Percentiles rank a stretch among this genome's conserved stretches.
Conservation (phyloP, 164 flowering plant genomes). For the Santalum album region DNA sequence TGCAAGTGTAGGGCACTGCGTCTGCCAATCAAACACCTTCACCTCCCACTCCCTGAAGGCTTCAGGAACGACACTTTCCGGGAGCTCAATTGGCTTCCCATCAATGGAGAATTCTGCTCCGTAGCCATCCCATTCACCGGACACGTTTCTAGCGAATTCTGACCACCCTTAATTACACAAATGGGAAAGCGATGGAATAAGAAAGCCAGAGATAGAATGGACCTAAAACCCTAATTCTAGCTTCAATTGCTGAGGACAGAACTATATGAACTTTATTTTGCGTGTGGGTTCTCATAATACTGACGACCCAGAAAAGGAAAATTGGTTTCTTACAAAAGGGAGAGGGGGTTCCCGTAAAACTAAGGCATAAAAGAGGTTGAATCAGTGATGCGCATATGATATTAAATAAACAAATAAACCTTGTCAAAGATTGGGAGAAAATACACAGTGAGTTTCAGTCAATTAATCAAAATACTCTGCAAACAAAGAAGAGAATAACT, state of each 20-base stretch:
- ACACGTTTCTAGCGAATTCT: conserved; percentile 62
- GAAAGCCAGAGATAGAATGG: neutral
- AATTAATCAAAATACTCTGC: neutral
- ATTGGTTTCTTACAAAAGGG: neutral
- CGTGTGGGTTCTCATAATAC: neutral
- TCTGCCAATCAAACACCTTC: conserved; percentile 92
- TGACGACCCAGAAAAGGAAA: neutral
- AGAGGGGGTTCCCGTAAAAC: neutral
- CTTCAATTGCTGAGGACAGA: neutral
- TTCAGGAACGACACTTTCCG: conserved; percentile 80
- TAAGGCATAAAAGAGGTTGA: neutral
- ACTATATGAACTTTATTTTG: neutral
- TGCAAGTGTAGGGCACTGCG: conserved; percentile 91
- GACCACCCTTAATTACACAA: conserved; percentile 43
- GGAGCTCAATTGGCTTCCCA: conserved; percentile 77
- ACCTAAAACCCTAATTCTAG: neutral
- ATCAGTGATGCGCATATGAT: neutral
- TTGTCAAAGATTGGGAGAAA: neutral
- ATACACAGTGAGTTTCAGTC: neutral
- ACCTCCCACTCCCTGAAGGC: conserved; percentile 97
- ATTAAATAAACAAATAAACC: too few species aligned
- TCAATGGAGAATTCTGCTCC: conserved; percentile 77
- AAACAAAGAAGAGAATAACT: neutral
- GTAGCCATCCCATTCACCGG: conserved; percentile 96
- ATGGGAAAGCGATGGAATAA: neutral